Base-by-base conservation (phyloP, 2,329 filamentous ascomycete genomes). In the Colletotrichum agaves region DNA sequence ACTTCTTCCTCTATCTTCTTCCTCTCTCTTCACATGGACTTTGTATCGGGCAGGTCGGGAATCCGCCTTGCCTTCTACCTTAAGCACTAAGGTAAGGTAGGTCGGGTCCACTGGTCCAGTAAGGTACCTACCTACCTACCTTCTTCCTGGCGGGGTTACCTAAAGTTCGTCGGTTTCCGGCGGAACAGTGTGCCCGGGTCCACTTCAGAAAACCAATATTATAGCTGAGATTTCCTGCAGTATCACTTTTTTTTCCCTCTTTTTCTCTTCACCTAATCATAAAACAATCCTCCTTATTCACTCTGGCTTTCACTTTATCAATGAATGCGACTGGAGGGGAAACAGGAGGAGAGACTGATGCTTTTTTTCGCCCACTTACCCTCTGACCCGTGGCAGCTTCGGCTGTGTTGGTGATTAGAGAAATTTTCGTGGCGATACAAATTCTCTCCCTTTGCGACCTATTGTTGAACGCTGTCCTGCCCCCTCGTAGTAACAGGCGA, bases 261-360 rank as follows among this genome's bases (percentile, higher is more conserved):
- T 69, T 72, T 73, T 70, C 74, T 76, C 75, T 72, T 75, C 74
- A 78, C 75, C 78, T 73, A 77, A 76, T 68, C 65, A 65, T 68
- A 77, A 74, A 73, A 72, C 68, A 78, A 82, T 85, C 84, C 83
- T 85, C 82, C 87, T 85, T 87, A 91, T 91, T 90, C 88, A 91
- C 88, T 91, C 88, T 87, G 85, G 82, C 79, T 81, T 85, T 83
- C 82, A 80, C 80, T 82, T 76, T 78, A 79, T 80, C 77, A 68
- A 81, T 82, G 85, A 82, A 84, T 83, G 82, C 72, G 55, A 75
- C 78, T 83, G 85, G 89, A 91, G 88, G 89, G 89, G 89, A 91
- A 91, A 91, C 81, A 86, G 88, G 85, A 88, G 88, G 88, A 88
- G 75, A 91, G 88, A 90, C 73, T 63, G 78, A 83, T 15, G 58